A percentile compares a stretch with the other conserved stretches of the same genome.
Conservation (phyloP, 2,329 filamentous ascomycete genomes). For the Scytalidium lignicola region DNA sequence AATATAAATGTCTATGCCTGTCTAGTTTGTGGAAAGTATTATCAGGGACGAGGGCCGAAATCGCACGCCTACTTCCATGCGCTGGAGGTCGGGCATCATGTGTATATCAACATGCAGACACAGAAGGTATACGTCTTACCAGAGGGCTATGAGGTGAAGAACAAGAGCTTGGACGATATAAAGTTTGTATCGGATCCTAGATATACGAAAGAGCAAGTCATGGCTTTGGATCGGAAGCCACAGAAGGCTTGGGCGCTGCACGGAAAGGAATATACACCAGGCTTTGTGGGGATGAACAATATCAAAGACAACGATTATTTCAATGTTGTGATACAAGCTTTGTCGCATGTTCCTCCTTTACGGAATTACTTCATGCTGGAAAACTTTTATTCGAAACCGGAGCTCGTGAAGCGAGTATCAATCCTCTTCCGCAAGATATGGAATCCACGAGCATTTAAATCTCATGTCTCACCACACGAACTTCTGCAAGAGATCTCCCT, state of each 20-base stretch:
- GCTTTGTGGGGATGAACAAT: conserved; percentile 98
- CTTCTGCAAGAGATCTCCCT: conserved; percentile 91
- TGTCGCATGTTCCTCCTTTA: conserved; percentile 83
- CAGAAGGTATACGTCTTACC: conserved; percentile 89
- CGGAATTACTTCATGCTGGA: conserved; percentile 91
- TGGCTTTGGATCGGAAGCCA: conserved; percentile 65
- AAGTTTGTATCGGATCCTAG: conserved; percentile 94
- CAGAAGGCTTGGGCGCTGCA: conserved; percentile 69
- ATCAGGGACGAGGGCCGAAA: conserved; percentile 85
- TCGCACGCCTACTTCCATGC: conserved; percentile 98
- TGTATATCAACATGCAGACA: conserved; percentile 95
- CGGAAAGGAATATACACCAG: conserved; percentile 83
- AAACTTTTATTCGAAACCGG: conserved; percentile 66
- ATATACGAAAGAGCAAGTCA: conserved; percentile 75
- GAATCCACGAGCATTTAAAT: conserved; percentile 95
- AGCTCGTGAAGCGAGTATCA: conserved; percentile 82
- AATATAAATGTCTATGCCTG: conserved; percentile 99
- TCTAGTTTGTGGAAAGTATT: conserved; percentile 96
- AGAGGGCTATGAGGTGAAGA: conserved; percentile 94
- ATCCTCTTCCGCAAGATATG: conserved; percentile 94
- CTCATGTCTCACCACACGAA: conserved; percentile 95
- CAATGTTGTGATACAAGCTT: conserved; percentile 87
- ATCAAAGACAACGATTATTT: conserved; percentile 99
- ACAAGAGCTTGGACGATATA: conserved; percentile 93
- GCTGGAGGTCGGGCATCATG: conserved; percentile 90